A percentile compares a stretch with the other conserved stretches of the same genome.
phyloP scores from a whole-genome alignment of 176 grass and related monocot genomes.

The Pharus latifolius region DNA sequence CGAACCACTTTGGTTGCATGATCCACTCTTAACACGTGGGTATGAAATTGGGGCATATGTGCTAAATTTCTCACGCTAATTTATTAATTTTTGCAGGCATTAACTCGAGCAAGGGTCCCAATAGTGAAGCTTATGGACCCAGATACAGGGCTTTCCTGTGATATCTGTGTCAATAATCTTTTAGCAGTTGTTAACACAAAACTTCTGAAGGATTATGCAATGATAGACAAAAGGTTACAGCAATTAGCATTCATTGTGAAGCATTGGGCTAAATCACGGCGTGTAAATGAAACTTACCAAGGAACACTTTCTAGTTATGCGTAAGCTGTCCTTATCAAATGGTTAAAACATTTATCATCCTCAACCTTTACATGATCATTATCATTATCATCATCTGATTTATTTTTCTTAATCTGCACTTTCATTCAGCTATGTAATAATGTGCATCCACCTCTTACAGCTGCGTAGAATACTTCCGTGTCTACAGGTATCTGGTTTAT shows the following conservation, averaged over 20 bases:
- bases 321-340: slow-evolving; percentile 41
- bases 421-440: slow-evolving; percentile 80
- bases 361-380: neutral
- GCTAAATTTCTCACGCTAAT: slow-evolving; percentile 8
- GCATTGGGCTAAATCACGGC: slow-evolving; percentile 90
- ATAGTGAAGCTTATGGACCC: slow-evolving; percentile 99
- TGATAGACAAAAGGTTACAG: slow-evolving; percentile 68
- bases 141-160: slow-evolving; percentile 80
- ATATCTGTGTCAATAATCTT: slow-evolving; percentile 97
- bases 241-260: slow-evolving; percentile 95
- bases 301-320: slow-evolving; percentile 99
- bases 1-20: neutral
- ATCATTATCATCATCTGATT: slow-evolving; percentile 13
- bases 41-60: slow-evolving; percentile 11
- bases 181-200: slow-evolving; percentile 98
- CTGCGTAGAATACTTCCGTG: slow-evolving; percentile 86
- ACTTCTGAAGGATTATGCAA: slow-evolving; percentile 88
- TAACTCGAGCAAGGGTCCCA: slow-evolving; percentile 92
- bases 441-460: slow-evolving; percentile 95
- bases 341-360: neutral
- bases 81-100: slow-evolving; percentile 52
- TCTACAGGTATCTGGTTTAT: slow-evolving; percentile 63
- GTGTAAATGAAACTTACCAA: slow-evolving; percentile 96
- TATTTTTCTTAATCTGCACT: neutral
- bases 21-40: neutral